phyloP scores from a whole-genome alignment of 1,139 yeast species.

The Taphrina wiesneri region DNA sequence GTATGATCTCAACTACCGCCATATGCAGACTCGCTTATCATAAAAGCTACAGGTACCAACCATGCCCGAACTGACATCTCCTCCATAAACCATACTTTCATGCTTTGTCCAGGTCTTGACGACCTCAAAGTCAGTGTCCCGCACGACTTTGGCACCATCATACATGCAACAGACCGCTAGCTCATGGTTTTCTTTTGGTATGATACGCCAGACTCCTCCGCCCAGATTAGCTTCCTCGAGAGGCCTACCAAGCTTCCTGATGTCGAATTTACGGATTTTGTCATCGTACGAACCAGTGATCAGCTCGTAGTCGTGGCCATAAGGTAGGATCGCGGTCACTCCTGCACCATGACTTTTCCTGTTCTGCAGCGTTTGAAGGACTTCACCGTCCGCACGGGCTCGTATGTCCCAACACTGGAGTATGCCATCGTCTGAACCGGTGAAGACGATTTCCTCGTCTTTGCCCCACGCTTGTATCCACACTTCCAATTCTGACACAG shows the following conservation, averaged over 20 bases:
- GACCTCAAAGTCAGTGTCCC: conserved; percentile 9
- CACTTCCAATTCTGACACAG: conserved; percentile 24
- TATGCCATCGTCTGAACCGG: conserved; percentile 34
- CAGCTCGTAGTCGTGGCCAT: neutral
- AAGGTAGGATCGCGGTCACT: conserved; percentile 33
- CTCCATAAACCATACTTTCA: conserved; percentile 35
- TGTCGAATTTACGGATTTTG: conserved; percentile 29
- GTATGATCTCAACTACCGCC: neutral
- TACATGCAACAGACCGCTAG: conserved; percentile 33
- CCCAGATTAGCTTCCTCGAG: conserved; percentile 26
- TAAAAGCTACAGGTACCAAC: conserved; percentile 34
- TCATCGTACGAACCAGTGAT: conserved; percentile 35
- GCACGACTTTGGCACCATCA: conserved; percentile 34
- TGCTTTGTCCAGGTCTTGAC: conserved; percentile 6
- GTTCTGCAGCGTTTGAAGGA: conserved; percentile 7
- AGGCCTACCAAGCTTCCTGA: conserved; percentile 14
- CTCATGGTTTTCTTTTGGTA: conserved; percentile 9
- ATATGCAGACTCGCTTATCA: conserved; percentile 32
- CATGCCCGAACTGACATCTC: conserved; percentile 15
- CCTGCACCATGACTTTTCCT: conserved; percentile 32
- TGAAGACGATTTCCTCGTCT: conserved; percentile 13
- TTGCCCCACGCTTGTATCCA: conserved; percentile 29
- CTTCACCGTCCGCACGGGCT: neutral
- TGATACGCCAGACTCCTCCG: conserved; percentile 35
- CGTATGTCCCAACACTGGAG: conserved; percentile 22